phyloP scores from a whole-genome alignment of 176 grass and related monocot genomes.

The Juncus effusus region DNA sequence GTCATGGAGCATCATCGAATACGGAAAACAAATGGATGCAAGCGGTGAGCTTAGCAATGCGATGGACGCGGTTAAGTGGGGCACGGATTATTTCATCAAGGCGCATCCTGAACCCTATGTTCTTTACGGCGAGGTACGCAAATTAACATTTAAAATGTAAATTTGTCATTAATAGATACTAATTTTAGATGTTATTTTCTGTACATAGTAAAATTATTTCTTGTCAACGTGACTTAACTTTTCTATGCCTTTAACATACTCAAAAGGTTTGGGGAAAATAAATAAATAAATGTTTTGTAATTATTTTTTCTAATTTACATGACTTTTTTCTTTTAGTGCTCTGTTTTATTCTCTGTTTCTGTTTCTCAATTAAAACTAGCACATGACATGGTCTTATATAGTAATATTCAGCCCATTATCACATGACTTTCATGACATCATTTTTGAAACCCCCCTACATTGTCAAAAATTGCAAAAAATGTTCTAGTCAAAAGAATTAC shows the following conservation, averaged over 20 bases:
- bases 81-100: slow-evolving; percentile 88
- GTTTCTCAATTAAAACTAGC: slow-evolving; percentile 15
- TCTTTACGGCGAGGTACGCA: slow-evolving; percentile 71
- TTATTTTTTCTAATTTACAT: no score
- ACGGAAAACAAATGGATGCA: slow-evolving; percentile 68
- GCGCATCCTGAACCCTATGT: slow-evolving; percentile 71
- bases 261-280: no score
- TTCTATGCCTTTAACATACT: no score
- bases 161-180: no score
- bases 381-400: slow-evolving; percentile 1
- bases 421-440: background rate
- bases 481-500: background rate
- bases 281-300: no score
- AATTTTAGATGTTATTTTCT: no score
- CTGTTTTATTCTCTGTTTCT: background rate
- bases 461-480: no score
- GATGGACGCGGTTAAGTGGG: slow-evolving; percentile 87
- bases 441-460: background rate
- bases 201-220: background rate
- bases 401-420: background rate
- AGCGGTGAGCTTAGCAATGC: slow-evolving; percentile 74
- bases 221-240: slow-evolving; percentile 1
- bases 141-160: no score
- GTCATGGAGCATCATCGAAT: slow-evolving; percentile 82
- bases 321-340: background rate